Conservation (phyloP, 257 asterid genomes). For the Solanum ahanhuiri region DNA sequence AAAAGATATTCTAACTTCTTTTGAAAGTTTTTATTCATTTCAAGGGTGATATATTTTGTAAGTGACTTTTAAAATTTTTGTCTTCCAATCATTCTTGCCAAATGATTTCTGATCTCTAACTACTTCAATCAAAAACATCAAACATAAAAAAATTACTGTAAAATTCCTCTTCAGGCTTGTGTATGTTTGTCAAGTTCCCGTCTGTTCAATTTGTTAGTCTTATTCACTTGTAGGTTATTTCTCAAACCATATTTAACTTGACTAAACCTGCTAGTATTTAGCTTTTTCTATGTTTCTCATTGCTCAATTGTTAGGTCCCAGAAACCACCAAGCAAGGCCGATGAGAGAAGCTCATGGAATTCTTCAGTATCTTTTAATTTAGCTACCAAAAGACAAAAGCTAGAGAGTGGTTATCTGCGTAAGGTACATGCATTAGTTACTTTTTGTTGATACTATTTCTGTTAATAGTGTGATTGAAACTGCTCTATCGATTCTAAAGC, state of each 20-base stretch:
- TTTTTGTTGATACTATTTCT: background rate
- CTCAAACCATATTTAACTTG: background rate
- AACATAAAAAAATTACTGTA: background rate
- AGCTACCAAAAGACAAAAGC: slow-evolving; percentile 8
- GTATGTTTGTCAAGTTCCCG: background rate
- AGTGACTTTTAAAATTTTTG: background rate
- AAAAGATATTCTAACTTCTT: background rate
- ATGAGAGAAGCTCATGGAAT: background rate
- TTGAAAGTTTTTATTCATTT: background rate
- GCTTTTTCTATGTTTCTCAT: background rate
- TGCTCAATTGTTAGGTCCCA: background rate
- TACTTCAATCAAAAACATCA: background rate
- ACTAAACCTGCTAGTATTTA: background rate
- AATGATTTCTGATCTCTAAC: background rate
- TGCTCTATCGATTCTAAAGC: background rate
- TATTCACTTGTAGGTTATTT: background rate
- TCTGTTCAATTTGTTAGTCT: background rate
- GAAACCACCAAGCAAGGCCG: background rate
- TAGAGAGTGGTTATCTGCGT: slow-evolving; percentile 1
- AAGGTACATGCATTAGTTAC: background rate
- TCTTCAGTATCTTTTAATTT: background rate
- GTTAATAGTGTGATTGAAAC: background rate
- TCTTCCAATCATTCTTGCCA: background rate
- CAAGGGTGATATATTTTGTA: background rate
- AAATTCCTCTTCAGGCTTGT: background rate